Base-by-base conservation (phyloP, 75 land plant species). In the Cupressus sempervirens region DNA sequence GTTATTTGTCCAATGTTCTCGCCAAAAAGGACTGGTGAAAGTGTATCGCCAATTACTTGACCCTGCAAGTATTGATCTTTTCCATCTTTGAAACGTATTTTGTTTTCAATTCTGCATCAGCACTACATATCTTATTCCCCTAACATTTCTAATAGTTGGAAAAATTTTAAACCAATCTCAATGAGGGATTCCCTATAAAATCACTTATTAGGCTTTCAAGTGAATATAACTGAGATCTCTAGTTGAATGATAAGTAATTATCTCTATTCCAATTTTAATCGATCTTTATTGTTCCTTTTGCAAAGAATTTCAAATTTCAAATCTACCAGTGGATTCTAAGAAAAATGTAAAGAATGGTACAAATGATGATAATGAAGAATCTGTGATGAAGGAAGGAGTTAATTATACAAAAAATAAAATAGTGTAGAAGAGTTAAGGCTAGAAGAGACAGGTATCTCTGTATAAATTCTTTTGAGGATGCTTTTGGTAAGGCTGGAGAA, bases 1-100 rank as follows among this genome's bases (percentile, higher is more conserved):
- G 85, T 89, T 96, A 76, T 93, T 96, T 90, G 98, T 94, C 86
- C 98, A 96, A 70, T 96, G 98, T 79, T 92, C 98, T 62, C 91
- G 98, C 81, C 96, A 96, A 81, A 88, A 87, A 82, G 98, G 96
- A n/a, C 93, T 96, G 23, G 88, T 93, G 80, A 92, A 96, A 86
- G 95, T 96, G 46, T 96, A 96, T 91, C 91, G 90, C 65, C 96
- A 96, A 83, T 87, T 96, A 83, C 95, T 96, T 48, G 92, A 94
- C 80, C 92, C 91, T 85, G 89, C 86, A 90, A 96, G 98, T 96
- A 96, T 56, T 38, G 62, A 7, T 67, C 86, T 82, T 23, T 23
- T 68, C 54, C 13, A 84, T 62, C 36, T 70, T 73, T 68, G 35
- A 70, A 23, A 54, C 13, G 0, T 26, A 13, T 35, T 32, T 29